These are phyloP conservation scores for Conringia planisiliqua DNA, from an alignment of 345 rosid species.

Conservation along the genomic window DNA sequence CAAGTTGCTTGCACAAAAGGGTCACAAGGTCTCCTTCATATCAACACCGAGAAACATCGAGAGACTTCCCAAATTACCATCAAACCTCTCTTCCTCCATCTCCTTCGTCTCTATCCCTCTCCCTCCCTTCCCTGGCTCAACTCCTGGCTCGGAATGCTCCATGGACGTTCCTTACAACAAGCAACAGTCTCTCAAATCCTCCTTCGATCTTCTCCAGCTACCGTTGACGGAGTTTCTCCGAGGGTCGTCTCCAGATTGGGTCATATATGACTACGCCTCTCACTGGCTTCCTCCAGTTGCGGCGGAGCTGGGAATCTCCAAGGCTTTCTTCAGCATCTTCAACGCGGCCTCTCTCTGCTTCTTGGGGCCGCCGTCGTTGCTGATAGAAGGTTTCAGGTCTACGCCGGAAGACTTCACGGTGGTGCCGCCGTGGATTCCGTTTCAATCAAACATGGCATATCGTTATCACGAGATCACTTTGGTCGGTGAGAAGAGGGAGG, in stretches of 20 bases:
- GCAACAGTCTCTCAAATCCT: slow-evolving; percentile 39
- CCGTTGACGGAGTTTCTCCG: slow-evolving; percentile 30
- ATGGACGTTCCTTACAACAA: slow-evolving; percentile 38
- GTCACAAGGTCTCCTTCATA: neutral
- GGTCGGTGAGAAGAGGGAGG: slow-evolving; percentile 38
- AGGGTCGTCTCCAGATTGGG: slow-evolving; percentile 36
- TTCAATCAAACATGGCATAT: neutral
- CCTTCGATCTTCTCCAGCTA: slow-evolving; percentile 39
- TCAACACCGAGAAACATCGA: slow-evolving; percentile 29
- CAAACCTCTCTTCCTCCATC: slow-evolving; percentile 21
- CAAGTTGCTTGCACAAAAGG: neutral
- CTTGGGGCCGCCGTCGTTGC: slow-evolving; percentile 26
- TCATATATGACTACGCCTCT: slow-evolving; percentile 35
- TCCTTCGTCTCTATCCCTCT: slow-evolving; percentile 27
- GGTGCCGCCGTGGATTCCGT: neutral
- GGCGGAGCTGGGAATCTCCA: slow-evolving; percentile 23
- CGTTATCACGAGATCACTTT: slow-evolving; percentile 34
- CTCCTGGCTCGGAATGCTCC: slow-evolving; percentile 37
- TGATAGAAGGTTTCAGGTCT: slow-evolving; percentile 14
- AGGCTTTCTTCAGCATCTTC: slow-evolving; percentile 38
- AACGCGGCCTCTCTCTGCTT: slow-evolving; percentile 33
- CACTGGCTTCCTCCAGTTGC: slow-evolving; percentile 46
- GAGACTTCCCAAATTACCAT: slow-evolving; percentile 28
- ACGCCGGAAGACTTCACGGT: neutral
- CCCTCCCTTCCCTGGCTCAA: slow-evolving; percentile 12